Conservation (phyloP, 2,329 filamentous ascomycete genomes). For the Aspergillus neotritici region DNA sequence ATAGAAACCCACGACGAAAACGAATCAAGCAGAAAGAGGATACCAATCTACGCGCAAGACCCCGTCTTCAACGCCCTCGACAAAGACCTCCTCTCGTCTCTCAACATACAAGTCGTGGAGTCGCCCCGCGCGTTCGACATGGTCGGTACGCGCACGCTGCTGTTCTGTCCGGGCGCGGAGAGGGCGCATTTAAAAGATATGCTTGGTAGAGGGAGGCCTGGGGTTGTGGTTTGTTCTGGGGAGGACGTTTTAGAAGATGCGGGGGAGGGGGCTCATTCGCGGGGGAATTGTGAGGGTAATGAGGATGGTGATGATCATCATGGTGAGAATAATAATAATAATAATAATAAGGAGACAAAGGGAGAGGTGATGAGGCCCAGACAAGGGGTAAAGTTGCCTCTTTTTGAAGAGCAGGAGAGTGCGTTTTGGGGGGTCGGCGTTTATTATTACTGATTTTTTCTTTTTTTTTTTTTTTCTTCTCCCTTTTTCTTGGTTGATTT, state of each 20-base stretch:
- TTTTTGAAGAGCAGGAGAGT: slow-evolving; percentile 29
- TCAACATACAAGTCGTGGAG: slow-evolving; percentile 34
- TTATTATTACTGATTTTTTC: slow-evolving; percentile 17
- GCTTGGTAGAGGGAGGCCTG: slow-evolving; percentile 49
- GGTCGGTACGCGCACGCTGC: slow-evolving; percentile 47
- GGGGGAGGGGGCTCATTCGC: no score
- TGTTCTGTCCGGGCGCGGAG: slow-evolving; percentile 57
- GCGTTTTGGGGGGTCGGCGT: slow-evolving; percentile 36
- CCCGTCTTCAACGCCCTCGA: slow-evolving; percentile 49
- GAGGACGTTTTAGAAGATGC: slow-evolving; percentile 44
- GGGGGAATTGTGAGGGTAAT: no score
- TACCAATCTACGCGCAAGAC: slow-evolving; percentile 48
- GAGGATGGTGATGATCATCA: no score
- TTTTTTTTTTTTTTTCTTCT: no score
- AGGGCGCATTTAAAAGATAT: slow-evolving; percentile 49
- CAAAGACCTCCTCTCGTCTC: slow-evolving; percentile 28
- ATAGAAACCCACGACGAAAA: background rate
- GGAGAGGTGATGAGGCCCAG: slow-evolving; percentile 15
- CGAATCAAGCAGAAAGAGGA: no score
- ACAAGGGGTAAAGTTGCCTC: slow-evolving; percentile 22
- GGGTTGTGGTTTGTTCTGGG: slow-evolving; percentile 44
- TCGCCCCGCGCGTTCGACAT: slow-evolving; percentile 50
- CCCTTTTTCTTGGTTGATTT: no score
- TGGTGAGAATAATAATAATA: no score
- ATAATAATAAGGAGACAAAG: slow-evolving; percentile 15